These are phyloP conservation scores for Suillus ampliporus DNA, from an alignment of 768 basidiomycete genomes.

Conservation along the genomic window DNA sequence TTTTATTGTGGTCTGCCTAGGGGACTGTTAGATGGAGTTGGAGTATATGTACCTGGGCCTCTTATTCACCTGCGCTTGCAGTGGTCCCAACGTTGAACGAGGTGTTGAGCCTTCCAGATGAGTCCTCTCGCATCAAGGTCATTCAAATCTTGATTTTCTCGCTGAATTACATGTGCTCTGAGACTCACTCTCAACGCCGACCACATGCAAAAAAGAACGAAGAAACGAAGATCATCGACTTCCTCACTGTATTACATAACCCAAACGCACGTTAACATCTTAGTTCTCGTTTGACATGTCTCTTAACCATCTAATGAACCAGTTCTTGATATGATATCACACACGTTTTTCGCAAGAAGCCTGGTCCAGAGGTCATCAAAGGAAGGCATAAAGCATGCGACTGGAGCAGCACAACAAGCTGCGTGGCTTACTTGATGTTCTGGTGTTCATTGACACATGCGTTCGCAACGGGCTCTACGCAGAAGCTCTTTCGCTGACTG, in stretches of 20 bases:
- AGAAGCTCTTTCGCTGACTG: conserved; percentile 86
- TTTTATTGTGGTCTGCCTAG: too few relatives aligned
- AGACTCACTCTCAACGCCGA: conserved; percentile 73
- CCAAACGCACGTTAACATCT: conserved; percentile 81
- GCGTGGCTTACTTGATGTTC: conserved; percentile 88
- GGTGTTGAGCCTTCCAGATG: conserved; percentile 28
- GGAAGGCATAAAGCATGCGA: conserved; percentile 80
- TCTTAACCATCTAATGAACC: conserved; percentile 76
- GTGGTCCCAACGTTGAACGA: conserved; percentile 20
- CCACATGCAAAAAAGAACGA: too few relatives aligned
- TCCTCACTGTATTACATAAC: conserved; percentile 90
- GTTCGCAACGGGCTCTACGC: conserved; percentile 91
- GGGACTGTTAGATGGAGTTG: too few relatives aligned
- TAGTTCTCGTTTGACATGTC: conserved; percentile 76
- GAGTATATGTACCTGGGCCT: too few relatives aligned
- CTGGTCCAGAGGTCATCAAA: conserved; percentile 69
- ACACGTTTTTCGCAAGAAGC: conserved; percentile 70
- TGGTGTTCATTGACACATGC: conserved; percentile 90
- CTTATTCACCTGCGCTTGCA: too few relatives aligned
- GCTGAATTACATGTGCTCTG: conserved; percentile 68
- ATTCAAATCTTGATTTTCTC: conserved; percentile 57
- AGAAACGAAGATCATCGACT: conserved; percentile 82
- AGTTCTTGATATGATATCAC: conserved; percentile 75
- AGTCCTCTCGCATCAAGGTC: conserved; percentile 9
- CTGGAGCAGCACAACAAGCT: conserved; percentile 95